phyloP scores from a whole-genome alignment of 345 rosid species.

The Capsella bursapastoris region DNA sequence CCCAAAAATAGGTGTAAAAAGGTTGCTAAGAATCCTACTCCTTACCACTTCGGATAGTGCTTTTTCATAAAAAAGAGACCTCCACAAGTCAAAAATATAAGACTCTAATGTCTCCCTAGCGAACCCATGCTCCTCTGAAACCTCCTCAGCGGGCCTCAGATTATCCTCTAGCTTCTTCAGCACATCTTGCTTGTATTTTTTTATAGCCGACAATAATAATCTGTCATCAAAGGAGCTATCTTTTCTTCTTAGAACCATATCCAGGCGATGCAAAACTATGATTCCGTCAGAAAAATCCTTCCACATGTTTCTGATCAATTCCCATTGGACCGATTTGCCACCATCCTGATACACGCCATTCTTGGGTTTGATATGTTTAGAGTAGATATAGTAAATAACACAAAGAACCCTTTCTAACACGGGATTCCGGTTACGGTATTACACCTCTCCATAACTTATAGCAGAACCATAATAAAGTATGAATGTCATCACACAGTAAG shows the following conservation, averaged over 20 bases:
- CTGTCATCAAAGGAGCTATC: not conserved
- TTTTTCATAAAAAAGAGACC: not conserved
- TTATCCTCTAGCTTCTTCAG: not conserved
- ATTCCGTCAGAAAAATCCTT: too few species aligned
- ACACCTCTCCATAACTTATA: too few species aligned
- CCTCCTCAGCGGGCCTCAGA: not conserved
- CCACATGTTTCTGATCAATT: too few species aligned
- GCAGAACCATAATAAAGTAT: too few species aligned
- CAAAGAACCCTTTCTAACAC: not conserved
- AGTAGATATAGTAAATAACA: not conserved
- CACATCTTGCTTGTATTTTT: not conserved
- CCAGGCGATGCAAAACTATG: not conserved
- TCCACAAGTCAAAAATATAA: not conserved
- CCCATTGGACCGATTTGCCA: not conserved
- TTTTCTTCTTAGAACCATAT: not conserved
- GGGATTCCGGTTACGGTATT: too few species aligned
- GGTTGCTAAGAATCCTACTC: not conserved
- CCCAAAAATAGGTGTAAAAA: too few species aligned
- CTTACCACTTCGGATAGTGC: not conserved
- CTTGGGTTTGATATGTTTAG: not conserved
- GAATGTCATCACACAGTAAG: too few species aligned
- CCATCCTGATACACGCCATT: not conserved
- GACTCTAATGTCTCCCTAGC: not conserved
- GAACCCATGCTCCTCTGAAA: not conserved
- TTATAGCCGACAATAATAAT: not conserved